Conservation (phyloP, 345 rosid genomes). For the Salix koriyanagi region DNA sequence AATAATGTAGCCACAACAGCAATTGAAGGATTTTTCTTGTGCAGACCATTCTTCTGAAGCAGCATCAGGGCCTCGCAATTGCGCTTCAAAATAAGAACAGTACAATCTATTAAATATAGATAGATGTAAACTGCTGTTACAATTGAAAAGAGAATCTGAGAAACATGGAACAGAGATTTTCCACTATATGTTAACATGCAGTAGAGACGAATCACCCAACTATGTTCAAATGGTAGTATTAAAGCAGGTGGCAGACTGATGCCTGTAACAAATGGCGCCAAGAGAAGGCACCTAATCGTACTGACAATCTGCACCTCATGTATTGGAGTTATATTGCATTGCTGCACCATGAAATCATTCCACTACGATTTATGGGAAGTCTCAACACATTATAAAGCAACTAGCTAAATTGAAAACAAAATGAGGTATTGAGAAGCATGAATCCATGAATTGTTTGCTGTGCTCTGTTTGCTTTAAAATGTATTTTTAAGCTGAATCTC, state of each 20-base stretch:
- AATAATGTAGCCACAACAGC: slow-evolving; percentile 79
- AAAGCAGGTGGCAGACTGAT: background rate
- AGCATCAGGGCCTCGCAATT: slow-evolving; percentile 96
- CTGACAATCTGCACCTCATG: background rate
- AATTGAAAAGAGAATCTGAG: slow-evolving; percentile 2
- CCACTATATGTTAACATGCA: background rate
- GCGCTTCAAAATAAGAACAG: slow-evolving; percentile 51
- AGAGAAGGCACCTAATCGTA: background rate
- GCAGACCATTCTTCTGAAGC: slow-evolving; percentile 87
- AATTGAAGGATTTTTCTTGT: slow-evolving; percentile 70
- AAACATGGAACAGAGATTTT: slow-evolving; percentile 1
- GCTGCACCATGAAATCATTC: background rate
- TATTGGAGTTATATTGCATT: background rate
- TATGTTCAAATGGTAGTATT: background rate
- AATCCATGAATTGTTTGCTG: no score
- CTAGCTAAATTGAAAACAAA: no score
- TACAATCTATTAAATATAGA: slow-evolving; percentile 8
- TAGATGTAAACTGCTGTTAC: slow-evolving; percentile 5
- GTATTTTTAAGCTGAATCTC: no score
- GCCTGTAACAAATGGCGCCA: background rate
- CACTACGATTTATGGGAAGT: background rate
- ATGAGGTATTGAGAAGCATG: no score
- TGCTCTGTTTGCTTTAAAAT: no score
- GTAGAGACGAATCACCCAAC: background rate
- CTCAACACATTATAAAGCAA: background rate